These are phyloP conservation scores for Pichiaceae sp. DNA, from an alignment of 1,139 yeast species.

Conservation along the genomic window DNA sequence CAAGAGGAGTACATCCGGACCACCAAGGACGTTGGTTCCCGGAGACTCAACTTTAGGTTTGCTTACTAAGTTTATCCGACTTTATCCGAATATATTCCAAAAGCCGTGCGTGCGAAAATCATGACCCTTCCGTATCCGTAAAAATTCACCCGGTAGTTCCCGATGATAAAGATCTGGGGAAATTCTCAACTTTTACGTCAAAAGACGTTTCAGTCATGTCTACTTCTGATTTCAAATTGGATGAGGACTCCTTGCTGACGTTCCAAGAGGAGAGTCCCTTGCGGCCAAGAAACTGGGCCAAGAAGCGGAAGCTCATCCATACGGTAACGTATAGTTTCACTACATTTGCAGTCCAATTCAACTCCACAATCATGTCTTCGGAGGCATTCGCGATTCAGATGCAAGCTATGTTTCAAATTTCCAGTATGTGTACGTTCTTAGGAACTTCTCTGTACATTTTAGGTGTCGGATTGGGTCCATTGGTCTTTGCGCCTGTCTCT, in stretches of 20 bases:
- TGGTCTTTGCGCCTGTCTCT: conserved; percentile 68
- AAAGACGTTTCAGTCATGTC: too few relatives aligned
- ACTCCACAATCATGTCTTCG: conserved; percentile 30
- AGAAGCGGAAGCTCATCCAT: conserved; percentile 26
- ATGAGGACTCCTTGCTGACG: conserved; percentile 5
- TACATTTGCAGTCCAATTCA: conserved; percentile 37
- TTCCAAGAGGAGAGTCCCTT: conserved; percentile 21
- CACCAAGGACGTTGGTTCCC: conserved; percentile 44
- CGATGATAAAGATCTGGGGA: too few relatives aligned
- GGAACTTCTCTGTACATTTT: conserved; percentile 65
- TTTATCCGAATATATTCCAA: too few relatives aligned
- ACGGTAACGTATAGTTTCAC: conserved; percentile 32
- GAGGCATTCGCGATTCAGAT: conserved; percentile 24
- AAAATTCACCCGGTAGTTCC: too few relatives aligned
- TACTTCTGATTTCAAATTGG: conserved; percentile 2
- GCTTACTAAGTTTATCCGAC: neutral
- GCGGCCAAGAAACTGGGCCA: conserved; percentile 30
- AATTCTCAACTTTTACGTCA: too few relatives aligned
- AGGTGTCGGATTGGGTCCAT: conserved; percentile 71
- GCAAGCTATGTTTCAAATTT: conserved; percentile 35
- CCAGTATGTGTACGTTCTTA: conserved; percentile 50
- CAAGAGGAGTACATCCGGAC: conserved; percentile 33
- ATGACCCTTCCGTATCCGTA: too few relatives aligned
- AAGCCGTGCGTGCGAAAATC: too few relatives aligned
- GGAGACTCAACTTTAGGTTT: conserved; percentile 42